phyloP scores from a whole-genome alignment of 352 stramenopile genomes.

The Pythium chondricola region DNA sequence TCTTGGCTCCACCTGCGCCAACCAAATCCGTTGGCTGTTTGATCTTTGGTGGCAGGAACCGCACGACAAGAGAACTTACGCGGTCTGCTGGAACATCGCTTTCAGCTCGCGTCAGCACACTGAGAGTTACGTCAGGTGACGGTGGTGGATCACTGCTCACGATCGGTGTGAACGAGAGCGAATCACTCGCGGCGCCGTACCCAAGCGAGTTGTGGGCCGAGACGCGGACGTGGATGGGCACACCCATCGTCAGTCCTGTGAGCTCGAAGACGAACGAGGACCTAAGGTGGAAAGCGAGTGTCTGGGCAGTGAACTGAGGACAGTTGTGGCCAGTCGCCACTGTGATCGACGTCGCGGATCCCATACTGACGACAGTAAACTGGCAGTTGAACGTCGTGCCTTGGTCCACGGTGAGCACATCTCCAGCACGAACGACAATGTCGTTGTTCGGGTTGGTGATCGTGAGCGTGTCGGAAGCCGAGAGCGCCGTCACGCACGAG shows the following conservation, averaged over 20 bases:
- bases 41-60: slow-evolving; percentile 64
- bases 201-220: slow-evolving; percentile 90
- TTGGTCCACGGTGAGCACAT: slow-evolving; percentile 49
- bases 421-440: slow-evolving; percentile 20
- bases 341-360: slow-evolving; percentile 21
- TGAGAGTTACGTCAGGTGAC: slow-evolving; percentile 51
- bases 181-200: slow-evolving; percentile 69
- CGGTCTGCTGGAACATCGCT: slow-evolving; percentile 35
- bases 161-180: slow-evolving; percentile 73
- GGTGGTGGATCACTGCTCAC: slow-evolving; percentile 86
- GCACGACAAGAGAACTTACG: slow-evolving; percentile 82
- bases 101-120: slow-evolving; percentile 30
- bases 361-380: slow-evolving; percentile 30
- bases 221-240: slow-evolving; percentile 85
- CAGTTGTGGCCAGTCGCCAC: slow-evolving; percentile 43
- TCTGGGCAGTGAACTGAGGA: slow-evolving; percentile 28
- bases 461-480: slow-evolving; percentile 16
- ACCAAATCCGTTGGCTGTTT: slow-evolving; percentile 50
- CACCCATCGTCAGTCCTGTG: slow-evolving; percentile 81
- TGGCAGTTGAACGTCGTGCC: slow-evolving; percentile 45
- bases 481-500: slow-evolving; percentile 39
- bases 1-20: slow-evolving; percentile 72
- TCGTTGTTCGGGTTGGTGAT: slow-evolving; percentile 26
- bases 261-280: slow-evolving; percentile 73
- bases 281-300: slow-evolving; percentile 42